Conservation (phyloP, 257 asterid species). For the Solanum ossicruentum region DNA sequence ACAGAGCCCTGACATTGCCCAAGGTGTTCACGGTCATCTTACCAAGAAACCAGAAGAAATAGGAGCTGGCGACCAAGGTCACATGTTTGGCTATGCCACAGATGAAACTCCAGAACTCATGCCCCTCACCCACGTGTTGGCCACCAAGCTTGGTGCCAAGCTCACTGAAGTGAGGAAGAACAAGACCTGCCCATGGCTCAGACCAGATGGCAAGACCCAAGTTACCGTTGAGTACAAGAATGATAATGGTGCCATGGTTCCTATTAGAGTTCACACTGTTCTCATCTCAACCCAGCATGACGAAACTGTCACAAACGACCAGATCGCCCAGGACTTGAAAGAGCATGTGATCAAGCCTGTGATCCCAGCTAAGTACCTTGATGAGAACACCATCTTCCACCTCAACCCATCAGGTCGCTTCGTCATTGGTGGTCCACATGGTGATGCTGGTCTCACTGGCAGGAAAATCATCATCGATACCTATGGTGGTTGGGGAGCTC, state of each 20-base stretch:
- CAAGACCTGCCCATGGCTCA: conserved; percentile 76
- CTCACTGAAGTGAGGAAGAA: conserved; percentile 88
- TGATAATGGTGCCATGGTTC: conserved; percentile 80
- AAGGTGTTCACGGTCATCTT: conserved; percentile 87
- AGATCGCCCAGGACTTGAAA: conserved; percentile 62
- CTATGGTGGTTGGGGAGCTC: conserved; percentile 95
- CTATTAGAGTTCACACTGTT: conserved; percentile 73
- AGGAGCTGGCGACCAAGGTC: conserved; percentile 96
- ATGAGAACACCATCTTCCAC: conserved; percentile 76
- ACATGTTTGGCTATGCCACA: conserved; percentile 90
- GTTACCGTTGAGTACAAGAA: conserved; percentile 81
- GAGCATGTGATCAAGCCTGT: conserved; percentile 83
- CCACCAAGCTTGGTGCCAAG: conserved; percentile 88
- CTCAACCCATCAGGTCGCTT: conserved; percentile 86
- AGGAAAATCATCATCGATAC: conserved; percentile 82
- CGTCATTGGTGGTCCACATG: conserved; percentile 89
- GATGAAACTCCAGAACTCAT: conserved; percentile 88
- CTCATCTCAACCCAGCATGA: conserved; percentile 91
- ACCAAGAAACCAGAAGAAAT: conserved; percentile 90
- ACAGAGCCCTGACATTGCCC: conserved; percentile 94
- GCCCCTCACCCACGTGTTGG: conserved; percentile 91
- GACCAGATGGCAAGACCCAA: conserved; percentile 90
- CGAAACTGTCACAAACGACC: conserved; percentile 72
- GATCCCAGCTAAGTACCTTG: conserved; percentile 68
- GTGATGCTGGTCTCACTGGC: conserved; percentile 88